Base-by-base conservation (phyloP, 1,139 yeast species). In the Yamadazyma friedrichii region DNA sequence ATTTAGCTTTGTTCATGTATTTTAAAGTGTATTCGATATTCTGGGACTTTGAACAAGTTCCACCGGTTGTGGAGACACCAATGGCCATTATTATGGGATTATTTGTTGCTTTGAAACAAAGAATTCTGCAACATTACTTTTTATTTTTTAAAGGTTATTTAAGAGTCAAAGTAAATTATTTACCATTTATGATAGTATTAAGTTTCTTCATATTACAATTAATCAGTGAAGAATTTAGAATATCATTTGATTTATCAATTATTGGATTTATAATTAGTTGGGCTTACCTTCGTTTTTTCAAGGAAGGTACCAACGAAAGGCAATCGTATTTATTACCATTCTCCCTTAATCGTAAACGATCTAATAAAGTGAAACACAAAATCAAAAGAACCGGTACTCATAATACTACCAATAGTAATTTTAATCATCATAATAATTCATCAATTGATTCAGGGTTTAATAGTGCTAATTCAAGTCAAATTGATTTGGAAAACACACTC, bases 71-170 rank as follows among this genome's bases (percentile, higher is more conserved):
- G 8, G 53, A 61, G 33, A 54, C 69, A 1, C 58, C 67, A n/a
- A 62, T 62, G 65, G 66, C 71, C 44, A 60, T 55, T 35, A 63
- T 64, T 27, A 66, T 70, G 61, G 75, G 72, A 13, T 55, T 71
- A 26, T 52, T 73, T 9, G 70, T 71, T 10, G 76, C 76, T 4
- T 59, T 70, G 5, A 71, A 71, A 44, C 77, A 72, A 51, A 50
- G 77, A 31, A 69, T 72, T 13, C 65, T 74, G 15, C 62, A 64
- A 42, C 77, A 72, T 51, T 71, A 70, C 46, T 53, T 73, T 35
- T 51, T 71, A 22, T 61, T 71, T 37, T 62, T 71, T 47, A 62
- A 65, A 42, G 75, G 75, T 1, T 60, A 58, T 34, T 41, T 72
- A 16, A 53, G 76, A 31, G 51, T 72, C 15, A 64, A 65, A 40